phyloP scores from a whole-genome alignment of 2,329 filamentous ascomycete species.

The Aquanectria penicillioides region DNA sequence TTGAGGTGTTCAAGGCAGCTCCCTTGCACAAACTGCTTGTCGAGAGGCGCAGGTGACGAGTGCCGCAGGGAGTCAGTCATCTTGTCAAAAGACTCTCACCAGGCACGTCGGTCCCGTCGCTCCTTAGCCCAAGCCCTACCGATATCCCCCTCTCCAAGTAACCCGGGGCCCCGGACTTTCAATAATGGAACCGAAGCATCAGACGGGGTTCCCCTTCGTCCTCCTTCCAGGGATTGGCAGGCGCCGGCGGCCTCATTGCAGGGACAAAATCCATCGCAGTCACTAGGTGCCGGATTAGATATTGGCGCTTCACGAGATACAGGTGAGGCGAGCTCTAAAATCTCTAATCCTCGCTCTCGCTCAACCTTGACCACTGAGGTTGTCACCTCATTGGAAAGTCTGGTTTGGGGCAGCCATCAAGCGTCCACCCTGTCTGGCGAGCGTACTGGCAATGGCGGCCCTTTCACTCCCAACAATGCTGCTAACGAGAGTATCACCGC shows the following conservation, averaged over 20 bases:
- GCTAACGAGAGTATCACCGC: neutral
- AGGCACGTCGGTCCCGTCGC: neutral
- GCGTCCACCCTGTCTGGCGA: neutral
- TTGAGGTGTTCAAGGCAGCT: neutral
- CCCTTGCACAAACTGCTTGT: neutral
- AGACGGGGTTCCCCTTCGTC: too few species aligned
- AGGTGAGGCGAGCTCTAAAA: neutral
- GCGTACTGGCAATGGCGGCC: neutral
- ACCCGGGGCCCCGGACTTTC: too few species aligned
- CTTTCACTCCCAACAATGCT: neutral
- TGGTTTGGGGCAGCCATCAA: neutral
- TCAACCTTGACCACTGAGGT: neutral
- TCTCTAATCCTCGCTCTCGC: neutral
- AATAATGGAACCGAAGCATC: too few species aligned
- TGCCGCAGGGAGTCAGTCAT: neutral
- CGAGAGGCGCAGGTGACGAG: neutral
- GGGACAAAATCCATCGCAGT: too few species aligned
- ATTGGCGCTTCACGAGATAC: neutral
- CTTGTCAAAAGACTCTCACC: neutral
- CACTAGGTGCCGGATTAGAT: too few species aligned
- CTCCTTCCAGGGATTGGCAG: too few species aligned
- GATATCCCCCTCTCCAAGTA: too few species aligned
- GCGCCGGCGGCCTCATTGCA: too few species aligned
- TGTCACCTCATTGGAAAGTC: neutral
- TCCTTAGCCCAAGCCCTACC: neutral